Evolutionary conservation across 345 rosid species (phyloP).

Genomic region (Aquilaria malaccensis): DNA sequence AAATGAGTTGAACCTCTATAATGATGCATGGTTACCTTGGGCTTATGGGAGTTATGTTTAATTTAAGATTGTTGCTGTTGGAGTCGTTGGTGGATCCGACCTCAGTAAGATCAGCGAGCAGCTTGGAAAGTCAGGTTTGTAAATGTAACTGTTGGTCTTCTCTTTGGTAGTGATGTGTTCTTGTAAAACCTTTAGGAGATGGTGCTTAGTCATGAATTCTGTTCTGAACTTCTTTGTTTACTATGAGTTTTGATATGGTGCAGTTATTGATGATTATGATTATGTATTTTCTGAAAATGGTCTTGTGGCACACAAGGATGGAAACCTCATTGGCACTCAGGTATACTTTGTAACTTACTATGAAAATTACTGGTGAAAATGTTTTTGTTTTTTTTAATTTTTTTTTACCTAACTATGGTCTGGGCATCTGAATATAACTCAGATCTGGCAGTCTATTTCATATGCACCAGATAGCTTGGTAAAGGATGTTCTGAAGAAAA

Average conservation of each 20-base stretch:
- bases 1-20: constrained; percentile 3
- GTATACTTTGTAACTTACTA: constrained; percentile 22
- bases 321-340: constrained; percentile 77
- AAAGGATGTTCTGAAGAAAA: too few relatives aligned
- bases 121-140: constrained; percentile 75
- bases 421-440: too few relatives aligned
- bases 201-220: not conserved
- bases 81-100: constrained; percentile 97
- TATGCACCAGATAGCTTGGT: too few relatives aligned
- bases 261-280: constrained; percentile 83
- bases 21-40: constrained; percentile 2
- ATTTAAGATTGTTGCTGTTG: constrained; percentile 71
- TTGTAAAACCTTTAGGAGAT: not conserved
- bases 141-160: not conserved
- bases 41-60: constrained; percentile 2
- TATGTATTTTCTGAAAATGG: constrained; percentile 96
- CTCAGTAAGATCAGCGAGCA: constrained; percentile 87
- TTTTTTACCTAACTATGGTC: too few relatives aligned
- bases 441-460: too few relatives aligned
- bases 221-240: not conserved
- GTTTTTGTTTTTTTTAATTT: too few relatives aligned
- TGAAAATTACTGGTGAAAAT: too few relatives aligned
- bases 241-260: constrained; percentile 11
- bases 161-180: not conserved
- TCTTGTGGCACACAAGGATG: constrained; percentile 91